Evolutionary conservation across 768 basidiomycete species (phyloP).

Genomic region (Nidula microcarpa): DNA sequence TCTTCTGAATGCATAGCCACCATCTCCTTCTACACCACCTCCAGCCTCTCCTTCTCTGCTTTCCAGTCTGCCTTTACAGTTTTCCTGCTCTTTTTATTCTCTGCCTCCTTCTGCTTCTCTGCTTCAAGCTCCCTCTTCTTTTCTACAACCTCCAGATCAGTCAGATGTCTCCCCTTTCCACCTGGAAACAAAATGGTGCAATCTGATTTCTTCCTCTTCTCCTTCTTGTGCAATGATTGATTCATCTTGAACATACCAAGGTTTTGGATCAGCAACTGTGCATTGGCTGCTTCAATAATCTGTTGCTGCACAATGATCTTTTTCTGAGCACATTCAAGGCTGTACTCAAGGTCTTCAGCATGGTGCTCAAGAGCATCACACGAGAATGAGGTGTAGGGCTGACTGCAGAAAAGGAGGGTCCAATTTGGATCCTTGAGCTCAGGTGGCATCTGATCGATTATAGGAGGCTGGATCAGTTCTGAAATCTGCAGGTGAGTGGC

Average conservation of each 20-base stretch:
- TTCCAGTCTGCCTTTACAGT: neutral
- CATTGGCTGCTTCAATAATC: constrained; percentile 11
- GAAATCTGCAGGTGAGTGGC: neutral
- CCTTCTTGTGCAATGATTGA: constrained; percentile 10
- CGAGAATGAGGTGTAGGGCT: neutral
- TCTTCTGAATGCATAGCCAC: neutral
- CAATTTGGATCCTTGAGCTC: constrained; percentile 12
- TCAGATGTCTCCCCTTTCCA: constrained; percentile 7
- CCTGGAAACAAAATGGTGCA: constrained; percentile 4
- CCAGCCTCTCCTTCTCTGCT: constrained; percentile 3
- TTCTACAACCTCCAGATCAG: constrained; percentile 1
- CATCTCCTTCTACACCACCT: neutral
- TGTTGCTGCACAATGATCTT: constrained; percentile 3
- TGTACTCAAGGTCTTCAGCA: neutral
- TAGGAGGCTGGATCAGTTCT: neutral
- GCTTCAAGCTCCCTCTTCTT: neutral
- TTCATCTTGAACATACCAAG: constrained; percentile 8
- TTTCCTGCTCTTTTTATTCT: constrained; percentile 1
- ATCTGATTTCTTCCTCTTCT: constrained; percentile 8
- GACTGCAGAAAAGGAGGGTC: constrained; percentile 9
- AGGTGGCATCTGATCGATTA: neutral
- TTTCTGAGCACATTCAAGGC: constrained; percentile 1
- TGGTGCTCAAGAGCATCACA: constrained; percentile 4
- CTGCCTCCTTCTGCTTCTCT: constrained; percentile 2
- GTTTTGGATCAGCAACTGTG: constrained; percentile 15